Conservation (phyloP, 179 eudicot genomes). For the Beta corolliflora region DNA sequence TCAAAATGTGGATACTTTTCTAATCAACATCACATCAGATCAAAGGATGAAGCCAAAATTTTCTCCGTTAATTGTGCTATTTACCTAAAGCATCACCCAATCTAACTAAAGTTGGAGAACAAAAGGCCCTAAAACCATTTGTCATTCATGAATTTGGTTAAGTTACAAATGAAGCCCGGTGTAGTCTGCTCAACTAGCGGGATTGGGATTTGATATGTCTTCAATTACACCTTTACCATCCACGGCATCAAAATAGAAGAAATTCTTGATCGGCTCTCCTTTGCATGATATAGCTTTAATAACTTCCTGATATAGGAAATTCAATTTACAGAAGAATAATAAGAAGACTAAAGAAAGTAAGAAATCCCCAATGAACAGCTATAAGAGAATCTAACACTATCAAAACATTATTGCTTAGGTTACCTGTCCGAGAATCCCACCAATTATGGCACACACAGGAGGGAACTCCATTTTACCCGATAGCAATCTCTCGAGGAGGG, state of each 20-base stretch:
- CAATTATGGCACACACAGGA: conserved; percentile 88
- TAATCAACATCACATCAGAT: not conserved
- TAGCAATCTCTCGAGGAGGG: conserved; percentile 73
- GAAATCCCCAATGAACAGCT: not conserved
- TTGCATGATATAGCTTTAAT: conserved; percentile 94
- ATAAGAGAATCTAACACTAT: not conserved
- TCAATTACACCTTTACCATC: conserved; percentile 93
- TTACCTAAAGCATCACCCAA: not conserved
- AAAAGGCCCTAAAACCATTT: not conserved
- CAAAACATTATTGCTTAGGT: not conserved
- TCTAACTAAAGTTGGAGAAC: not conserved
- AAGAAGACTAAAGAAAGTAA: not conserved
- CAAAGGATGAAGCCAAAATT: not conserved
- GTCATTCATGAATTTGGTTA: not conserved
- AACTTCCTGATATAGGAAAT: conserved; percentile 62
- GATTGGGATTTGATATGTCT: conserved; percentile 57
- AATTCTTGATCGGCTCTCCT: conserved; percentile 89
- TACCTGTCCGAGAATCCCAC: conserved; percentile 98
- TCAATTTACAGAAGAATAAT: not conserved
- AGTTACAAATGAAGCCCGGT: not conserved
- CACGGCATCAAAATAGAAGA: conserved; percentile 84
- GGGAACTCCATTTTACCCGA: conserved; percentile 70
- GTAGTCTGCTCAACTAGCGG: conserved; percentile 21
- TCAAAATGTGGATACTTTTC: not conserved
- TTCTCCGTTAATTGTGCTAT: not conserved